These are phyloP conservation scores for Urtica urens DNA, from an alignment of 306 rosid genomes.

Conservation along the genomic window DNA sequence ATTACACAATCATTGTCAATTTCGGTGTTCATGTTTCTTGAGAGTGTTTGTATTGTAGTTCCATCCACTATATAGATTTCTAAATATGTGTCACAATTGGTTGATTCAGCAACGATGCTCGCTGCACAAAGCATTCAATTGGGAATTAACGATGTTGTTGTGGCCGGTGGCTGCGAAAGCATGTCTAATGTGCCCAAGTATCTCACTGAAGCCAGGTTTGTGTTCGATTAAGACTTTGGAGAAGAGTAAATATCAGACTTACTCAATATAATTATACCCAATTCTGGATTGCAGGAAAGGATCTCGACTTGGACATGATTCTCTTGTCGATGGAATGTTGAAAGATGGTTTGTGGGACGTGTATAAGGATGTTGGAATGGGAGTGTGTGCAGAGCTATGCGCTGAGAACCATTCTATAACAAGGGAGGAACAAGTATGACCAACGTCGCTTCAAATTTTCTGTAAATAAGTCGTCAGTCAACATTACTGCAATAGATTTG, in stretches of 20 bases:
- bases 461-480: neutral
- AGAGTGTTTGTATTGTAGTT: neutral
- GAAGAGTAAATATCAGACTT: slow-evolving; percentile 12
- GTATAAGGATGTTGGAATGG: slow-evolving; percentile 81
- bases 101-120: slow-evolving; percentile 77
- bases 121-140: slow-evolving; percentile 97
- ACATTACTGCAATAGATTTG: neutral
- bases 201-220: slow-evolving; percentile 89
- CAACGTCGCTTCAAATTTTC: neutral
- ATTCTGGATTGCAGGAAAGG: slow-evolving; percentile 68
- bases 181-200: slow-evolving; percentile 95
- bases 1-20: neutral
- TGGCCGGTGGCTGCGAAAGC: slow-evolving; percentile 99
- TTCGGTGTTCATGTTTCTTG: neutral
- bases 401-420: slow-evolving; percentile 75
- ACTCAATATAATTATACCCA: slow-evolving; percentile 15
- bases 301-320: slow-evolving; percentile 94
- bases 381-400: slow-evolving; percentile 86
- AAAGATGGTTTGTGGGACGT: slow-evolving; percentile 98
- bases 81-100: slow-evolving; percentile 6
- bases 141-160: slow-evolving; percentile 85
- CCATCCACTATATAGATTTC: slow-evolving; percentile 1
- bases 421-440: slow-evolving; percentile 73
- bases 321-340: slow-evolving; percentile 94
- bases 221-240: slow-evolving; percentile 13